Percentiles rank a stretch among this genome's conserved stretches.
Evolutionary conservation across 129 eudicot genomes (phyloP).

Genomic region (Glebionis coronaria): DNA sequence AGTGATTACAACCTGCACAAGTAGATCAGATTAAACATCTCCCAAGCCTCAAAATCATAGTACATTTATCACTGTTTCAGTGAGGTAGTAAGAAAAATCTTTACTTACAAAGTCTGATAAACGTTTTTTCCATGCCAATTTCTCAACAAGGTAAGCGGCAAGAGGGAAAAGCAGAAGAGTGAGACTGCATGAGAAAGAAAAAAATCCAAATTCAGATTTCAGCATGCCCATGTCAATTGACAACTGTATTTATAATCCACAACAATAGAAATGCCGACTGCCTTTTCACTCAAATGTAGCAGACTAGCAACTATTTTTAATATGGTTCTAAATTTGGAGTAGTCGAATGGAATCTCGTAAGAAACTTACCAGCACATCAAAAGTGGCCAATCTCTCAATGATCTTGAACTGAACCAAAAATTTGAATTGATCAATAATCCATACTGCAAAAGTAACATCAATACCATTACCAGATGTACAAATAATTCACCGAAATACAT

Average conservation of each 20-base stretch:
- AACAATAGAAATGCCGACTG: neutral
- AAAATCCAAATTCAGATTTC: neutral
- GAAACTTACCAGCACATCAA: constrained; percentile 82
- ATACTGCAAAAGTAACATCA: constrained; percentile 55
- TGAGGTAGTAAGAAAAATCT: neutral
- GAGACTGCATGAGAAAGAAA: constrained; percentile 48
- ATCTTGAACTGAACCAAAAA: constrained; percentile 88
- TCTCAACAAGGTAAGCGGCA: constrained; percentile 75
- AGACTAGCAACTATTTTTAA: neutral
- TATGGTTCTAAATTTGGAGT: neutral
- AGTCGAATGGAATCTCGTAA: neutral
- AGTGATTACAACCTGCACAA: constrained; percentile 57
- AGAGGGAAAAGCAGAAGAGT: constrained; percentile 68
- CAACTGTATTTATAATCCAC: neutral
- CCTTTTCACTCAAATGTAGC: neutral
- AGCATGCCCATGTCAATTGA: neutral
- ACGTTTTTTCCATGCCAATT: constrained; percentile 59
- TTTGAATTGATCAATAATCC: constrained; percentile 84
- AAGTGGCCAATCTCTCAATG: constrained; percentile 94
- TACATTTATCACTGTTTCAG: constrained; percentile 11
- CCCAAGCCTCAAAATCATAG: constrained; percentile 8
- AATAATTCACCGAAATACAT: neutral
- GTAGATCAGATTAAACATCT: constrained; percentile 18
- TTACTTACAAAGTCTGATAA: constrained; percentile 65
- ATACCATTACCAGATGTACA: constrained; percentile 16